Base-by-base conservation (phyloP, 1,139 yeast genomes). In the Debaryomycetaceae sp. region DNA sequence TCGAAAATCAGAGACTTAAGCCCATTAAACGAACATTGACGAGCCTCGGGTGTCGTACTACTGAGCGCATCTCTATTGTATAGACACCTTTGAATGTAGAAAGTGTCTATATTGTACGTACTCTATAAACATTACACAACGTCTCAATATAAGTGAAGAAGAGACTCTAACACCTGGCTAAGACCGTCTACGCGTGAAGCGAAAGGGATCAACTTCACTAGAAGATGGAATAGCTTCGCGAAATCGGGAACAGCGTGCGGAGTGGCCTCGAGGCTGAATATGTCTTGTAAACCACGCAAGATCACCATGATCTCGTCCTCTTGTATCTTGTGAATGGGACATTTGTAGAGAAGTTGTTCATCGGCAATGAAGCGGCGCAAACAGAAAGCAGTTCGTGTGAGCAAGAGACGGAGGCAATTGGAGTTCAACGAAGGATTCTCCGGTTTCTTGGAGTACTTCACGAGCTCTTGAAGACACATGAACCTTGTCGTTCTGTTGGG, bases 281-380 rank as follows among this genome's bases (percentile, higher is more conserved):
- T 37, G 8, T 45, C 42, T 34, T 47, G 44, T 24, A 68, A 50
- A 2, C 75, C 76, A 4, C 49, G 39, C 29, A 72, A 49, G 6
- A 68, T 50, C 1, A 59, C 43, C 33, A 47, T 36, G 27, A 71
- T 44, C 51, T 74, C 79, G 31, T 60, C 59, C 43, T 62, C 62
- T 48, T 72, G 76, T 7, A 70, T 53, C 41, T 59, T 60, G n/a
- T 73, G 63, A 13, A 71, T 50, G 1, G 78, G 78, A 40, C 65
- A 57, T 38, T 55, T 57, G 39, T 56, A 55, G 11, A 63, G 50
- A 31, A 72, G 59, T 46, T 53, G 57, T 41, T 56, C 57, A 43
- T 71, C 76, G 39, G 68, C 69, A 17, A 72, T 56, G 39, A 68
- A 63, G 44, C 76, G 52, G 41, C 76, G 56, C 23, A 73, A 49